phyloP scores from a whole-genome alignment of 2,329 filamentous ascomycete species.

The Anthostomella pinea region DNA sequence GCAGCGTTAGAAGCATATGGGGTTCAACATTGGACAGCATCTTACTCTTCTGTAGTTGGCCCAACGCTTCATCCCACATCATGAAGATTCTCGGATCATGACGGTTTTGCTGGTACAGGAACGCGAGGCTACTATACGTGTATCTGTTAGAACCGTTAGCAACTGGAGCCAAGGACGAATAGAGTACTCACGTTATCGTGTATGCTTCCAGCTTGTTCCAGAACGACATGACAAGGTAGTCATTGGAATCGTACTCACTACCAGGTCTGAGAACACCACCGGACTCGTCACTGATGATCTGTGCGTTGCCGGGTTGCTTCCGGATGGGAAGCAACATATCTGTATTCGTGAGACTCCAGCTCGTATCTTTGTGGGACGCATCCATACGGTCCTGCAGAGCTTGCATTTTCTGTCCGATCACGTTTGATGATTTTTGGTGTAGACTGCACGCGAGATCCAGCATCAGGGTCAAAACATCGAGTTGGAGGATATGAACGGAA shows the following conservation, averaged over 20 bases:
- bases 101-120: slow-evolving; percentile 37
- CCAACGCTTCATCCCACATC: slow-evolving; percentile 39
- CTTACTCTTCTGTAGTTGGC: slow-evolving; percentile 34
- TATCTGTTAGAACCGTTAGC: slow-evolving; percentile 38
- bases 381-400: slow-evolving; percentile 63
- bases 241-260: slow-evolving; percentile 40
- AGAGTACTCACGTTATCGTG: slow-evolving; percentile 49
- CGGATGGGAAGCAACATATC: slow-evolving; percentile 56
- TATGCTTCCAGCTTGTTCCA: slow-evolving; percentile 59
- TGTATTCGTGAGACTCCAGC: slow-evolving; percentile 46
- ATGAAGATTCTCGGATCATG: slow-evolving; percentile 36
- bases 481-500: slow-evolving; percentile 61
- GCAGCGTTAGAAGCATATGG: slow-evolving; percentile 21
- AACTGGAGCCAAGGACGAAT: background rate
- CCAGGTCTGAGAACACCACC: slow-evolving; percentile 51
- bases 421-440: slow-evolving; percentile 57
- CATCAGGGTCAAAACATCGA: slow-evolving; percentile 63
- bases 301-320: slow-evolving; percentile 44
- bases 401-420: slow-evolving; percentile 58
- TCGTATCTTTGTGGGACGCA: slow-evolving; percentile 42
- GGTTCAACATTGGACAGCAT: too few relatives aligned
- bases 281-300: slow-evolving; percentile 57
- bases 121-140: slow-evolving; percentile 52
- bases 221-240: slow-evolving; percentile 59
- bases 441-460: slow-evolving; percentile 70